Conservation (phyloP, 2,329 filamentous ascomycete genomes). For the Nothopassalora personata region DNA sequence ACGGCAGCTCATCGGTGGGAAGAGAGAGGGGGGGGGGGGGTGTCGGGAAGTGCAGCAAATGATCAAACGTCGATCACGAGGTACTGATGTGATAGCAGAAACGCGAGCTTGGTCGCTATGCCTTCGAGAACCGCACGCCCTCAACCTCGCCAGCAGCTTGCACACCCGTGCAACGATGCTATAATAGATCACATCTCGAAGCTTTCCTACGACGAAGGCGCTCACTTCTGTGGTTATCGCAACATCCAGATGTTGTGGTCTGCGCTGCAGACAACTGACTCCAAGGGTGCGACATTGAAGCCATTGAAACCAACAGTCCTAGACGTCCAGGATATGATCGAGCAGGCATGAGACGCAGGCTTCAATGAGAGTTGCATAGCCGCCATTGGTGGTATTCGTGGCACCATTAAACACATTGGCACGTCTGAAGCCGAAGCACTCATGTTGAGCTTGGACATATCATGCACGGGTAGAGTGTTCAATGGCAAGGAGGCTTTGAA, state of each 20-base stretch:
- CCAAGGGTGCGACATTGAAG: constrained; percentile 28
- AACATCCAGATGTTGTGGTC: constrained; percentile 81
- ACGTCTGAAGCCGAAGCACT: constrained; percentile 77
- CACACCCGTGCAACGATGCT: constrained; percentile 70
- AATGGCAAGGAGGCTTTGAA: constrained; percentile 46
- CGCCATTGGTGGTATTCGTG: constrained; percentile 79
- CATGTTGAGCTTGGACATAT: constrained; percentile 62
- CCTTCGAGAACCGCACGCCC: constrained; percentile 43
- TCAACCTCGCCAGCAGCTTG: no score
- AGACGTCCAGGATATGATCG: constrained; percentile 76
- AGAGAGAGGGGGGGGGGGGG: no score
- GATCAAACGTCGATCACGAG: no score
- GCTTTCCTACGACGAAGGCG: constrained; percentile 64
- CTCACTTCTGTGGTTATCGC: constrained; percentile 83
- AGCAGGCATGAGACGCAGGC: constrained; percentile 78
- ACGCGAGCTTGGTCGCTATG: constrained; percentile 41
- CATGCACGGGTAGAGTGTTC: constrained; percentile 48
- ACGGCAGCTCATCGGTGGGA: constrained; percentile 4
- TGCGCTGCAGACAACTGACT: constrained; percentile 25
- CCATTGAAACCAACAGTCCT: constrained; percentile 60
- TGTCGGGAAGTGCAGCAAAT: no score
- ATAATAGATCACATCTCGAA: constrained; percentile 77
- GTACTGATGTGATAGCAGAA: constrained; percentile 30
- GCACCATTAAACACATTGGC: constrained; percentile 91
- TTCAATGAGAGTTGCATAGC: constrained; percentile 67